phyloP scores from a whole-genome alignment of 164 flowering plant genomes.

The Houttuynia cordata region DNA sequence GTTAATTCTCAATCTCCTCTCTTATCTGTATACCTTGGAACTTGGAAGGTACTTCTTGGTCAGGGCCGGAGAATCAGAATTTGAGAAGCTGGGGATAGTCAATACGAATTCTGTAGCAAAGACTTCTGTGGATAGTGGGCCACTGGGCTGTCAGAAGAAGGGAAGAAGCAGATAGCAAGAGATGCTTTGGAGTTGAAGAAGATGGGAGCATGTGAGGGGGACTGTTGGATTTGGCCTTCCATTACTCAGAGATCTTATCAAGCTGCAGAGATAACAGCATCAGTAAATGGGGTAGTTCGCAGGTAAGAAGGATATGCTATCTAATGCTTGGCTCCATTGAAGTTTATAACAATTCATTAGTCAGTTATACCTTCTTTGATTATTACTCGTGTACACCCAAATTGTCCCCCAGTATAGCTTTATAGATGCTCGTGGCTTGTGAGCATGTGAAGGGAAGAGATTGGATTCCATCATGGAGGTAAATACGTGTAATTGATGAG shows the following conservation, averaged over 20 bases:
- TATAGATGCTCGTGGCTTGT: constrained; percentile 92
- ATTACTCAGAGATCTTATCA: constrained; percentile 95
- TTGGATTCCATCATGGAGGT: constrained; percentile 66
- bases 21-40: background rate
- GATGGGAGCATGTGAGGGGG: constrained; percentile 66
- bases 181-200: constrained; percentile 64
- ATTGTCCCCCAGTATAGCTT: constrained; percentile 96
- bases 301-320: constrained; percentile 27
- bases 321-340: too few species aligned
- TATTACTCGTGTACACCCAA: constrained; percentile 24
- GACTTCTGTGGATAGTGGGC: constrained; percentile 77
- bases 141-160: constrained; percentile 65
- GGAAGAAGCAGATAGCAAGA: constrained; percentile 58
- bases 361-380: background rate
- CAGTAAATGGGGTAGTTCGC: constrained; percentile 50
- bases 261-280: constrained; percentile 84
- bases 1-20: background rate
- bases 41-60: constrained; percentile 62
- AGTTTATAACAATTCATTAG: background rate
- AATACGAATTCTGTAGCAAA: constrained; percentile 92
- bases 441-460: constrained; percentile 79
- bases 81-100: constrained; percentile 65
- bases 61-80: constrained; percentile 90
- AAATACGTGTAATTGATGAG: constrained; percentile 3
- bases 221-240: constrained; percentile 97